These are phyloP conservation scores for Geotrichum europaeum DNA, from an alignment of 1,139 yeast genomes.

Conservation along the genomic window DNA sequence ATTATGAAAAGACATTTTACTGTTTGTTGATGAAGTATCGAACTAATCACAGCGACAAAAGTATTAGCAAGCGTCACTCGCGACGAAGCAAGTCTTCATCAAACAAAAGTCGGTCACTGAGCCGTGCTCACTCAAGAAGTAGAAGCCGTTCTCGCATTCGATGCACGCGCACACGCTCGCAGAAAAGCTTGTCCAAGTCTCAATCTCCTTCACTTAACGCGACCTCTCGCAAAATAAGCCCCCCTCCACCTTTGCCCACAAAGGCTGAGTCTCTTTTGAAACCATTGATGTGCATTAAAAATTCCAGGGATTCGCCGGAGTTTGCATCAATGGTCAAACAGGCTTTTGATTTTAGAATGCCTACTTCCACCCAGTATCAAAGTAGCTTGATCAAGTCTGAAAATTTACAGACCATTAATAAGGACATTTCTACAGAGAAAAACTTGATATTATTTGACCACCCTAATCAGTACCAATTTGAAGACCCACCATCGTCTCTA, in stretches of 20 bases:
- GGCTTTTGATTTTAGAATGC: constrained; percentile 11
- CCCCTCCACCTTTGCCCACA: constrained; percentile 14
- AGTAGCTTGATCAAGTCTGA: background rate
- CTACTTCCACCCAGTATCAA: background rate
- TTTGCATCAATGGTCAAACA: constrained; percentile 18
- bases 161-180: background rate
- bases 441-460: background rate
- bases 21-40: constrained; percentile 76
- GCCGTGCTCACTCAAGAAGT: constrained; percentile 5
- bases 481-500: constrained; percentile 10
- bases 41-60: constrained; percentile 51
- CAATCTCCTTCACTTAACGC: background rate
- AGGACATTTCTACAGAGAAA: background rate
- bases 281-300: background rate
- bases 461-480: background rate
- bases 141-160: constrained; percentile 9
- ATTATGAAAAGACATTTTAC: constrained; percentile 86
- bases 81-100: background rate
- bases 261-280: background rate
- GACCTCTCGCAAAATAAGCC: background rate
- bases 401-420: background rate
- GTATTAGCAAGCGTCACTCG: background rate
- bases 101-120: constrained; percentile 3
- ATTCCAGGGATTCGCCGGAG: constrained; percentile 6
- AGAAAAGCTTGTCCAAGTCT: background rate